phyloP scores from a whole-genome alignment of 2,329 filamentous ascomycete species.

The Aspergillus pseudoviridinutans region DNA sequence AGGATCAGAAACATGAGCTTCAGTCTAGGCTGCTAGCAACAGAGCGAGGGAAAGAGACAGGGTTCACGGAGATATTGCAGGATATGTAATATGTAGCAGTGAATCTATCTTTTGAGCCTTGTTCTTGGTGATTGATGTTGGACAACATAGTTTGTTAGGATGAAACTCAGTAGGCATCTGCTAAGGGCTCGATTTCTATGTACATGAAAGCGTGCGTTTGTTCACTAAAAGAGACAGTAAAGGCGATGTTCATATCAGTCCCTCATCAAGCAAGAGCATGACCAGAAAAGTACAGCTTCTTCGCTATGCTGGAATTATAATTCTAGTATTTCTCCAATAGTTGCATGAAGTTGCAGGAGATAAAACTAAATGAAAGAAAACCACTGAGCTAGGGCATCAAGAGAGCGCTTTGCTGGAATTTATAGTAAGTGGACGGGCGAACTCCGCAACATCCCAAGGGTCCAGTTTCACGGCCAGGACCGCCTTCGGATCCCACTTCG shows the following conservation, averaged over 20 bases:
- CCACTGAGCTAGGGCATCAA: neutral
- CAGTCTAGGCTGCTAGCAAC: slow-evolving; percentile 38
- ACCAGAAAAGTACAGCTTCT: neutral
- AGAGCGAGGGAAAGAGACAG: slow-evolving; percentile 47
- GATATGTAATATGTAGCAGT: slow-evolving; percentile 13
- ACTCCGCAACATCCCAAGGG: neutral
- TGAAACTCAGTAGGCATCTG: neutral
- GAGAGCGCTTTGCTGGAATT: neutral
- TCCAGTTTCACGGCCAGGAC: slow-evolving; percentile 1
- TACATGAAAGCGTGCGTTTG: neutral
- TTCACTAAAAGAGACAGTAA: neutral
- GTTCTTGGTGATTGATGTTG: neutral
- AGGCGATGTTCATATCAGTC: neutral
- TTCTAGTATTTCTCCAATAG: neutral
- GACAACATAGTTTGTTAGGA: neutral
- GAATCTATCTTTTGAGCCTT: neutral
- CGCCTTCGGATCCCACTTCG: slow-evolving; percentile 14
- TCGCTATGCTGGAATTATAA: neutral
- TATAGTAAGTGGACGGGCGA: neutral
- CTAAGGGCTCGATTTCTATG: neutral
- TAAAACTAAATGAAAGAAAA: neutral
- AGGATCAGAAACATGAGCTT: slow-evolving; percentile 57
- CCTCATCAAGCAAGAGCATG: neutral
- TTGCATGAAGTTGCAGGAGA: neutral
- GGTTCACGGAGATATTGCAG: slow-evolving; percentile 55